Conservation (phyloP, 2,329 filamentous ascomycete genomes). For the Pleoardoris graminearum region DNA sequence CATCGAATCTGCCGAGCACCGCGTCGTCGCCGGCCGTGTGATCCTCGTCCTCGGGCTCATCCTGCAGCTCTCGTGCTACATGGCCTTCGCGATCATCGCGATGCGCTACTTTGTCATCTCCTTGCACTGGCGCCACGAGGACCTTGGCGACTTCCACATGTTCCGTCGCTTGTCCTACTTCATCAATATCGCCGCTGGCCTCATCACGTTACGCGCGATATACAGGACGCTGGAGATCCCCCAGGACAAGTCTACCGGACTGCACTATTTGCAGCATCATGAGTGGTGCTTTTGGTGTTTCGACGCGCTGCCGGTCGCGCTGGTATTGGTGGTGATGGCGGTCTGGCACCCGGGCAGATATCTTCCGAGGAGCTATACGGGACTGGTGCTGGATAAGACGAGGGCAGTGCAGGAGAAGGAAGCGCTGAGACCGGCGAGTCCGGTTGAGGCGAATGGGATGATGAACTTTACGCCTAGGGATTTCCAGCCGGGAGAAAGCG, state of each 20-base stretch:
- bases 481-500: constrained; percentile 16
- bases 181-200: constrained; percentile 38
- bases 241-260: constrained; percentile 49
- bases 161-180: constrained; percentile 41
- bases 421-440: constrained; percentile 26
- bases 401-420: constrained; percentile 40
- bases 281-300: constrained; percentile 60
- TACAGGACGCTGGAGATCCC: constrained; percentile 60
- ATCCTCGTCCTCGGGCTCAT: constrained; percentile 53
- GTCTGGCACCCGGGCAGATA: constrained; percentile 53
- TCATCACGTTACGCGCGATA: constrained; percentile 53
- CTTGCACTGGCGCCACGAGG: constrained; percentile 32
- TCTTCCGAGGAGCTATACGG: constrained; percentile 38
- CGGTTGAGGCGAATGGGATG: constrained; percentile 14
- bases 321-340: constrained; percentile 55
- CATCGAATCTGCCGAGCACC: constrained; percentile 42
- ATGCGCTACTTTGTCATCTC: constrained; percentile 42
- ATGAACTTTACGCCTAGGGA: constrained; percentile 31
- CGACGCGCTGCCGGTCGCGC: constrained; percentile 54
- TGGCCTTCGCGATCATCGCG: constrained; percentile 51
- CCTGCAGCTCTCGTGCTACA: constrained; percentile 56
- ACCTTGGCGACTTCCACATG: constrained; percentile 42
- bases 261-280: constrained; percentile 55
- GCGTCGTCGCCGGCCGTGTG: constrained; percentile 34
- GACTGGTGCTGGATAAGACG: constrained; percentile 32